Conservation (phyloP, 192 early-diverging fungal species). For the Backusella luteola region DNA sequence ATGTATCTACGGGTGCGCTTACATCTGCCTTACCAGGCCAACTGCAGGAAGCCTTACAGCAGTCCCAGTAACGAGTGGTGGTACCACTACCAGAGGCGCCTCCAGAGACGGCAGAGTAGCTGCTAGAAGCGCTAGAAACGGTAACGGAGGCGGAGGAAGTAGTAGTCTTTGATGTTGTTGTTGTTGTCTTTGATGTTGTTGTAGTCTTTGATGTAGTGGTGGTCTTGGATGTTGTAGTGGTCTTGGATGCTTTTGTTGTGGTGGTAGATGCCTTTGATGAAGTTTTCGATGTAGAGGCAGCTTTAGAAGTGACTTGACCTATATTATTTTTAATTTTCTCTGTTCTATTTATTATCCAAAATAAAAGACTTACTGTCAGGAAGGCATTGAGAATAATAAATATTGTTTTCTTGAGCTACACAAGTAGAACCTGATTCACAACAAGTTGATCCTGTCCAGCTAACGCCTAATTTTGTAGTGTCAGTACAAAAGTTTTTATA, state of each 20-base stretch:
- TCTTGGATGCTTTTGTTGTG: not conserved
- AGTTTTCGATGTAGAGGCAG: not conserved
- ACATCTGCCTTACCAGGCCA: conserved; percentile 20
- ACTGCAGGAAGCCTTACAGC: conserved; percentile 24
- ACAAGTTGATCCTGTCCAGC: conserved; percentile 19
- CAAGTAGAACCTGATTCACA: conserved; percentile 22
- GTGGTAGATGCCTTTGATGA: not conserved
- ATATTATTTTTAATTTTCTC: not conserved
- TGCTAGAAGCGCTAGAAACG: not conserved
- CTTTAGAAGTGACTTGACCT: not conserved
- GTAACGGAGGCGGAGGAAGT: not conserved
- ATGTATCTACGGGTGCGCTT: conserved; percentile 13
- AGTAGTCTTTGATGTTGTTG: not conserved
- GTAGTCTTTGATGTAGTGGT: not conserved
- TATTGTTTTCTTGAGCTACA: conserved; percentile 3
- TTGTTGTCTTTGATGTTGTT: not conserved
- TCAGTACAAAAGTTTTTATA: not conserved
- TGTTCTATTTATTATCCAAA: not conserved
- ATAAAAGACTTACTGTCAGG: not conserved
- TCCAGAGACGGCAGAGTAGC: conserved; percentile 1
- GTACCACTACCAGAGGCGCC: conserved; percentile 20
- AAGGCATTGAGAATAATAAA: conserved; percentile 22
- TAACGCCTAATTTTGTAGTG: conserved; percentile 9
- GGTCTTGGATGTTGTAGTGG: not conserved
- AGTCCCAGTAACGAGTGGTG: conserved; percentile 31